phyloP scores from a whole-genome alignment of 352 stramenopile species.

The Plasmopara muralis region DNA sequence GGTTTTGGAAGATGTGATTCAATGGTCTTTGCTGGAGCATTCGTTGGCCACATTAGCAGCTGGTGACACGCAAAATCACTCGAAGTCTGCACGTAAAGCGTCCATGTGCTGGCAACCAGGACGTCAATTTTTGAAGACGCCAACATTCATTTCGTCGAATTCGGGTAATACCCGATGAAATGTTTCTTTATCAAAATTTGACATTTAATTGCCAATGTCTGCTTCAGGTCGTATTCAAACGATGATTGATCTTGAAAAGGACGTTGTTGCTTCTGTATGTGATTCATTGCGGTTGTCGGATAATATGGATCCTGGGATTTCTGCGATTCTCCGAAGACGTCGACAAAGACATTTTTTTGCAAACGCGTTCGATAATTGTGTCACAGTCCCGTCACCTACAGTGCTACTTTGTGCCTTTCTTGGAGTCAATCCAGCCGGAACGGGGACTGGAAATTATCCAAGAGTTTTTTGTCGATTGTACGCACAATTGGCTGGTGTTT shows the following conservation, averaged over 20 bases:
- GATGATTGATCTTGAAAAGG: conserved; percentile 37
- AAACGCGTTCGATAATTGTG: conserved; percentile 8
- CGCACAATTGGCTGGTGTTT: conserved; percentile 26
- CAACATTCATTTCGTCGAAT: conserved; percentile 22
- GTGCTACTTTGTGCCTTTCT: conserved; percentile 18
- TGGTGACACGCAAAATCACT: conserved; percentile 1
- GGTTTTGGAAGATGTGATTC: conserved; percentile 7
- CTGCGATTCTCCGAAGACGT: conserved; percentile 3
- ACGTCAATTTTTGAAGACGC: conserved; percentile 20
- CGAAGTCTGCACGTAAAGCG: not conserved
- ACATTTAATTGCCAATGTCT: no score
- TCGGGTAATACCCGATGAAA: conserved; percentile 3
- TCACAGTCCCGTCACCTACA: conserved; percentile 14
- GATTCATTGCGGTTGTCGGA: conserved; percentile 3
- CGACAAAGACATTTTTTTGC: conserved; percentile 20
- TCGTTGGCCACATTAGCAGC: conserved; percentile 5
- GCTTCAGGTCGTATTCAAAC: conserved; percentile 23
- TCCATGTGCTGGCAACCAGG: conserved; percentile 25
- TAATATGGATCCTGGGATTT: not conserved
- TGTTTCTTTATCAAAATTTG: not conserved
- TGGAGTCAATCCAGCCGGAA: conserved; percentile 7
- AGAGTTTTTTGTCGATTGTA: conserved; percentile 17
- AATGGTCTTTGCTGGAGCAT: conserved; percentile 9
- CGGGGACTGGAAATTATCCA: not conserved
- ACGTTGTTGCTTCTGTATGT: conserved; percentile 25